Base-by-base conservation (phyloP, 768 basidiomycete genomes). In the Russula sp. region DNA sequence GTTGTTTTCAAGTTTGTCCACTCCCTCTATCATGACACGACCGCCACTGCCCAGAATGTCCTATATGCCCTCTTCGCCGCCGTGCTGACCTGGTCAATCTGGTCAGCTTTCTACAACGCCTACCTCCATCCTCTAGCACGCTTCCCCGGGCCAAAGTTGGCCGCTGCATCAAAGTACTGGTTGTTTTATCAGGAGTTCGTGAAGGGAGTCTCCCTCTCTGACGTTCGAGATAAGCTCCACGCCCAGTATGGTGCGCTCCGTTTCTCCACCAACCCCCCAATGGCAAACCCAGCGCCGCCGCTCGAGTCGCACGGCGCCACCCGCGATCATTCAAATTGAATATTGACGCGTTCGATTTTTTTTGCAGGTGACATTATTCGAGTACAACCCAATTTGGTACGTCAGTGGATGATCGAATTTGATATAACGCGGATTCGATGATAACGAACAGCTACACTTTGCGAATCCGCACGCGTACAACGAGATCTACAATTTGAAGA, bases 361-460 rank as follows among this genome's bases (percentile, higher is more conserved):
- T n/a, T n/a, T n/a, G n/a, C n/a, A 79, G 78, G 79, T 14, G 70
- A 73, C 36, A 71, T 79, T 34, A 72, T 79, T 42, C 72, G 79
- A 59, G 70, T 79, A 52, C 76, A 70, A 0, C 78, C 78, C 0
- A 76, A 79, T 64, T 75, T 79, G 72, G 79, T 78, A 56, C 16
- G 72, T 57, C n/a, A 8, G n/a, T 24, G 5, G 20, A 18, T 16
- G 30, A 10, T 38, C 10, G 34, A 11, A 11, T 67, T 48, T 55
- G 50, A 14, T 5, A 0, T 28, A n/a, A n/a, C n/a, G 30, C n/a
- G 20, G 14, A 7, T 10, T 57, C 38, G 16, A 11, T 51, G n/a
- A n/a, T n/a, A n/a, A n/a, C n/a, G n/a, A n/a, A n/a, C n/a, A 80
- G 79, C 74, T 81, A 56, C 78, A 79, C 59, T 81, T 81, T 71